Evolutionary conservation across 768 basidiomycete species (phyloP), one percentile per base, ranked within the genome.

Genomic region (Sarcodon aspratus): DNA sequence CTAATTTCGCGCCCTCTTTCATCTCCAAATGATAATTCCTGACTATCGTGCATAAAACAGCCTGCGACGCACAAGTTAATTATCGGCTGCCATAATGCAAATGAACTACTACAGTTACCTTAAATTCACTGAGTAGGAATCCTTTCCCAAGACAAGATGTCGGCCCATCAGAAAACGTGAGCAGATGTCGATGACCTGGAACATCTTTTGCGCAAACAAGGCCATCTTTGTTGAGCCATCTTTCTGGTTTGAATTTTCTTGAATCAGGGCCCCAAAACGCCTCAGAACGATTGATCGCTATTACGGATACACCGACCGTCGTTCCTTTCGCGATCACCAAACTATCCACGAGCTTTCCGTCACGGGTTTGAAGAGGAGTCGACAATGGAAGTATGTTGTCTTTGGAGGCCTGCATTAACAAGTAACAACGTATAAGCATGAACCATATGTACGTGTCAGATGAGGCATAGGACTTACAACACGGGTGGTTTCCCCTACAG

Each of bases 131-230:
- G 18, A 71, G 48, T 2, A 71, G 69, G 50, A 74, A 74, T 11
- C 56, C 57, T 36, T 64, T 68, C 13, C 74, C 74, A 9, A 73
- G 59, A 51, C 74, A 76, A n/a, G 59, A 63, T 32, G 71, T 59
- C 3, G 65, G 63, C 1, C 74, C 75, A 38, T 75, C 73, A 0
- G 66, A 55, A 54, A 74, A 76, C 3, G 69, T 69, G 48, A 71
- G 59, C 1, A 74, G 48, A 36, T 74, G 72, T 13, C 61, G 57
- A 35, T 67, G 62, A 1, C 68, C 66, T 35, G 64, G 65, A 36
- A 69, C 54, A 31, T 63, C 63, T 33, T 66, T 58, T 7, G 66
- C 68, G 5, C 5, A 27, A 38, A 52, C 52, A 7, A 58, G 55
- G 4, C 49, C 9, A 70, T 51, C 73, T n/a, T n/a, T n/a, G n/a